Evolutionary conservation across 139 green algal species (phyloP), one percentile per base, ranked within the genome.

Genomic region (Chlamydomonas incerta): DNA sequence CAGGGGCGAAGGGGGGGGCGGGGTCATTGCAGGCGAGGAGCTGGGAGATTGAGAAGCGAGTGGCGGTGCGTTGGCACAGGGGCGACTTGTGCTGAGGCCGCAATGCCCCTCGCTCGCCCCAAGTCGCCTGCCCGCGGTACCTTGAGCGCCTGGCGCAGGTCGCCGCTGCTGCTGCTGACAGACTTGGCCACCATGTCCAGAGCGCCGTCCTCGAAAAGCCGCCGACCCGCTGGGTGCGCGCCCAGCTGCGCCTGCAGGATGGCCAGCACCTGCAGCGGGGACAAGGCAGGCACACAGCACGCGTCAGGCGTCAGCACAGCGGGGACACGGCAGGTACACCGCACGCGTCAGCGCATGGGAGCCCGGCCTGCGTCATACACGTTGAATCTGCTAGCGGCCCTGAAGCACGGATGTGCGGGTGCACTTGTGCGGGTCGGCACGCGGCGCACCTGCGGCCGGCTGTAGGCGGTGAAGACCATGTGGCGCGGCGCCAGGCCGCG

Each of bases 381-480:
- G n/a, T n/a, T n/a, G n/a, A n/a, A n/a, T n/a, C n/a, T n/a, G n/a
- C n/a, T n/a, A n/a, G n/a, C n/a, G n/a, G n/a, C n/a, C n/a, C n/a
- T n/a, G n/a, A n/a, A n/a, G n/a, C n/a, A n/a, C n/a, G 52, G 1
- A 57, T 69, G 72, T 60, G 60, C 60, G 82, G n/a, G 46, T 67
- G 15, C 15, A 23, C 52, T n/a, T n/a, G n/a, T n/a, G n/a, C n/a
- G n/a, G n/a, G n/a, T n/a, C n/a, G n/a, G n/a, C n/a, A n/a, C n/a
- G n/a, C n/a, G n/a, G 13, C 74, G 15, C 57, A 92, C 79, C 88
- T 93, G 89, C n/a, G 71, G 63, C 24, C 87, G 37, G 41, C 52
- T 86, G 86, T 94, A 94, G 24, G 89, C 89, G 9, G 86, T 86
- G 91, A 94, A 94, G 72, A 79, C 73, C 34, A 94, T 31, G 65